Evolutionary conservation across 179 eudicot species (phyloP), one percentile per base, ranked within the genome.

Genomic region (Corrigiola litoralis): DNA sequence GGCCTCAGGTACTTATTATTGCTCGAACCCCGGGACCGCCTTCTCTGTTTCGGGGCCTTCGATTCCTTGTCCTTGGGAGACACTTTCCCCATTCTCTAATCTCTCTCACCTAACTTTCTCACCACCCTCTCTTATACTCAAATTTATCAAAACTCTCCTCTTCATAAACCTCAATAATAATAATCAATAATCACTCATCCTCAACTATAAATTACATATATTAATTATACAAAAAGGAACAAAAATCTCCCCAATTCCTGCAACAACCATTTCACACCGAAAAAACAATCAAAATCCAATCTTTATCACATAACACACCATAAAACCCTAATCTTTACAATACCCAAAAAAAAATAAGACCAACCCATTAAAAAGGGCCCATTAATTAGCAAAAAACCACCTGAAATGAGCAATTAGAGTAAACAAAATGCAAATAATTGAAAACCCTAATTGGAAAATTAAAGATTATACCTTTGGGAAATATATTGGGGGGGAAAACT

Each of bases 1-100:
- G 97, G 99, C 74, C 72, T 88, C 71, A 94, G 61, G 79, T 83
- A 90, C 83, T 82, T 90, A 37, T 69, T 90, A 34, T 71, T 79
- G 57, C 74, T 71, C 4, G 81, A 65, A 70, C 45, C 73, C 23
- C 80, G 75, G 18, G 80, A 12, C 8, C 85, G 73, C 69, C 86
- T 71, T 66, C 76, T 88, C 71, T 78, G 84, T 63, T 73, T 94
- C 0, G 84, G 75, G 4, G 82, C 75, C 74, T 78, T 89, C 4
- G 80, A 73, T 49, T 80, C 76, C 80, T 74, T 77, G 0, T 84
- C 83, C 67, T 72, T 80, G 0, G 81, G 86, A 32, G 89, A 81
- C 44, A 77, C 82, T 66, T 92, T 92, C 41, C 90, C 96, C 97
- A 87, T 90, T 11, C 25, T 74, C 14, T 11, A 9, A 34, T 41